These are phyloP conservation scores for Zygnema circumcarinatum DNA, from an alignment of 139 green algal genomes.

Conservation along the genomic window DNA sequence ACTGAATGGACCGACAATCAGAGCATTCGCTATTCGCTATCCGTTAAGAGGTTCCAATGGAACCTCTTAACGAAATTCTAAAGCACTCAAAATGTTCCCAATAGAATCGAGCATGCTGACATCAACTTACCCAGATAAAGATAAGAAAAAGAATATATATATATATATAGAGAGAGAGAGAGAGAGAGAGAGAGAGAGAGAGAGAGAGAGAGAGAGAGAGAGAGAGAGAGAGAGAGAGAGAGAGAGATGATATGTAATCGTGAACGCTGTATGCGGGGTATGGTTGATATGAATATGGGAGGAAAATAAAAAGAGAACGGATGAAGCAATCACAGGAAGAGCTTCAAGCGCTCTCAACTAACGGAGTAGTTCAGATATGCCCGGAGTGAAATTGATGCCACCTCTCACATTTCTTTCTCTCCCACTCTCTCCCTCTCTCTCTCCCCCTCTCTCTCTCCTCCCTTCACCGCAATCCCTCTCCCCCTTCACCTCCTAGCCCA, in stretches of 20 bases:
- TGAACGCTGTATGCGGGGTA: background rate
- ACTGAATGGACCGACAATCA: background rate
- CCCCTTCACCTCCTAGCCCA: no score
- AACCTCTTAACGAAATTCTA: background rate
- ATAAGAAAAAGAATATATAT: background rate
- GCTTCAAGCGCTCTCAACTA: no score
- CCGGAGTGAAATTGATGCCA: background rate
- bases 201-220: no score
- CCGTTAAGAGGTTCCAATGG: background rate
- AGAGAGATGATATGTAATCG: background rate
- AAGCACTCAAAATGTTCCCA: background rate
- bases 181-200: no score
- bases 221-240: no score
- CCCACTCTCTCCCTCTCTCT: no score
- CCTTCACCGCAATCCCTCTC: no score
- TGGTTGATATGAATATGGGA: background rate
- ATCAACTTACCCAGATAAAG: background rate
- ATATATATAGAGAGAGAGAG: background rate
- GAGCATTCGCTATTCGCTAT: background rate
- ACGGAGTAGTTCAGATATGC: background rate
- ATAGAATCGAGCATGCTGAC: background rate
- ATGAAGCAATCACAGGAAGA: no score
- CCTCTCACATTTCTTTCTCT: background rate
- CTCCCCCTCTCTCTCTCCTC: background rate
- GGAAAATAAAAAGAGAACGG: background rate